Evolutionary conservation across 2,329 filamentous ascomycete species (phyloP), one percentile per base, ranked within the genome.

Genomic region (Eutypa lata): DNA sequence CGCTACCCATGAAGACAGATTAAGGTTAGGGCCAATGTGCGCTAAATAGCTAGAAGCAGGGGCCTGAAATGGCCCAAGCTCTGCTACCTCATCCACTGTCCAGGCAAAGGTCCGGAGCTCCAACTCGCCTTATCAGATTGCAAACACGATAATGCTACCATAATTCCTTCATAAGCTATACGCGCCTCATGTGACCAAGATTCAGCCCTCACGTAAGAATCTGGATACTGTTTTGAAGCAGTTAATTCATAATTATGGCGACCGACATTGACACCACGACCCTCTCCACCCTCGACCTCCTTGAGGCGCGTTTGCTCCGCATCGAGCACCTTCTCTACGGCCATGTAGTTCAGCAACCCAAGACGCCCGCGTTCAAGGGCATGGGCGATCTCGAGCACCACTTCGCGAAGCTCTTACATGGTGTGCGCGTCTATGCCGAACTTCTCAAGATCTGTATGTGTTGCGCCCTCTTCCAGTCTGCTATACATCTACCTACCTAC

Each of bases 311-410:
- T n/a, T 75, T 86, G 11, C 68, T 77, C 16, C 80, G 82, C 45
- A 72, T 86, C 53, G 83, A 86, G 61, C 81, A 84, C 58, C 67
- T 84, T 2, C 73, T 86, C 44, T 77, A 80, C 60, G 82, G 82
- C 24, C 65, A 70, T 28, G 69, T 75, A 1, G 60, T 68, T 0
- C 57, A 67, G 2, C 68, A 74, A 14, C 60, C 65, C 5, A 61
- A 74, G 21, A 67, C 68, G 16, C 73, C 80, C 0, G 75, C 77
- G 0, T 60, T 71, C 22, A 68, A 72, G 19, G 71, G 73, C 42
- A 68, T 84, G 42, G 73, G 73, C 52, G 73, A 79, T 38, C 73
- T 85, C 1, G 81, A 85, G 59, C 73, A 73, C 49, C 79, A 80
- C 24, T 81, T 85, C 61, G 70, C 73, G 14, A 65, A 68, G 31